These are phyloP conservation scores for Stropharia rugosoannulata DNA, from an alignment of 768 basidiomycete species.

Conservation along the genomic window DNA sequence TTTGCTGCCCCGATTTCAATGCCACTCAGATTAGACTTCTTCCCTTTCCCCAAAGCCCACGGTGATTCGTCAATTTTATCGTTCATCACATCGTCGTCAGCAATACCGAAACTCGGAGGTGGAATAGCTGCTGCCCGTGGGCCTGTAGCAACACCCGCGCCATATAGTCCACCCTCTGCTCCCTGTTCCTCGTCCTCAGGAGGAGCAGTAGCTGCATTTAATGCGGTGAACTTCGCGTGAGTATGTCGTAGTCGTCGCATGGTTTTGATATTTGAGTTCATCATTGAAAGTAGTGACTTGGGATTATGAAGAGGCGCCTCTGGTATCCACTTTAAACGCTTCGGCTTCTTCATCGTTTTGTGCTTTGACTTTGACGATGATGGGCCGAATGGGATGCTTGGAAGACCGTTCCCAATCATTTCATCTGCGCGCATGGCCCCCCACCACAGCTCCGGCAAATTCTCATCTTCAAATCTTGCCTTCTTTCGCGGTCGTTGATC, in stretches of 20 bases:
- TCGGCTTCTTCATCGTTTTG: slow-evolving; percentile 10
- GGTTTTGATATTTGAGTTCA: slow-evolving; percentile 78
- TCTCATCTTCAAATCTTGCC: slow-evolving; percentile 47
- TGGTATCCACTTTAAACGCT: slow-evolving; percentile 10
- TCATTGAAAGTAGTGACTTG: slow-evolving; percentile 59
- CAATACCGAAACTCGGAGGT: slow-evolving; percentile 15
- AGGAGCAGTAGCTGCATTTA: slow-evolving; percentile 36
- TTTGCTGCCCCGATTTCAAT: slow-evolving; percentile 61
- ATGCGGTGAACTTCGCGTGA: slow-evolving; percentile 66
- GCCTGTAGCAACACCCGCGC: slow-evolving; percentile 18
- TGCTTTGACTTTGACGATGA: slow-evolving; percentile 21
- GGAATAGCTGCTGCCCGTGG: slow-evolving; percentile 13
- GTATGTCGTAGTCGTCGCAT: slow-evolving; percentile 72
- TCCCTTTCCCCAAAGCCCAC: slow-evolving; percentile 40
- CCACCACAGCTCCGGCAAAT: slow-evolving; percentile 71
- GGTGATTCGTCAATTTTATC: slow-evolving; percentile 60
- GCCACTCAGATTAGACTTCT: slow-evolving; percentile 29
- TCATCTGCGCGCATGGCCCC: slow-evolving; percentile 60
- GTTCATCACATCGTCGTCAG: slow-evolving; percentile 36
- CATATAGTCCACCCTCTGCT: slow-evolving; percentile 32
- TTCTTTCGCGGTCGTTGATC: slow-evolving; percentile 63
- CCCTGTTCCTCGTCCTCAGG: slow-evolving; percentile 37
- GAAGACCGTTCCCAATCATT: slow-evolving; percentile 65
- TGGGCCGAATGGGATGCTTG: slow-evolving; percentile 43
- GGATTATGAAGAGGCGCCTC: slow-evolving; percentile 21